A percentile compares a stretch with the other conserved stretches of the same genome.
Conservation (phyloP, 352 stramenopile species). For the Elongisporangium prolatum region DNA sequence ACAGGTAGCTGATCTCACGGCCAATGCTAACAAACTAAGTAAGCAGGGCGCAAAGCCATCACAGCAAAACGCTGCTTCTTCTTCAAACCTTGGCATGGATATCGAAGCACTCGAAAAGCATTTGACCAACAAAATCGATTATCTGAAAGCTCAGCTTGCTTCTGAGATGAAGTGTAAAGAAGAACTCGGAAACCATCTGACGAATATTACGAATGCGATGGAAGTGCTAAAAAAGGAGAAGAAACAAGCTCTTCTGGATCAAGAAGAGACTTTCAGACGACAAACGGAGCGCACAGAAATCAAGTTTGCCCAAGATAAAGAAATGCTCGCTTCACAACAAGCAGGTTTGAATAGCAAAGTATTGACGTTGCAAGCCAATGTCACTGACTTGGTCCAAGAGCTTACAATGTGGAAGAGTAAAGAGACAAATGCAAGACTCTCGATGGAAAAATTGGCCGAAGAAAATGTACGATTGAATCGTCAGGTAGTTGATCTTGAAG, state of each 20-base stretch:
- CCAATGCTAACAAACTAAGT: background rate
- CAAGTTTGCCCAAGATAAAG: constrained; percentile 50
- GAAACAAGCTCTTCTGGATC: constrained; percentile 34
- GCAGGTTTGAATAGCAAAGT: constrained; percentile 55
- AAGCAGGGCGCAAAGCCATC: background rate
- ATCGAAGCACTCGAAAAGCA: constrained; percentile 66
- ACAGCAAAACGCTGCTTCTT: constrained; percentile 6
- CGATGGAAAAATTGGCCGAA: constrained; percentile 69
- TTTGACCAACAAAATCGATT: constrained; percentile 75
- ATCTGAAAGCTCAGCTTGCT: constrained; percentile 74
- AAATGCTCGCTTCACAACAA: constrained; percentile 34
- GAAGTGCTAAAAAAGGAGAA: constrained; percentile 70
- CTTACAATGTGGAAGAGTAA: constrained; percentile 57
- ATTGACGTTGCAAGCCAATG: constrained; percentile 61
- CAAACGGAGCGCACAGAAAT: constrained; percentile 42
- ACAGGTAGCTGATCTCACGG: constrained; percentile 31
- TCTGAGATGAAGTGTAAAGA: constrained; percentile 87
- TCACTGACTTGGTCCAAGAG: constrained; percentile 74
- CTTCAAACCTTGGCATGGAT: constrained; percentile 13
- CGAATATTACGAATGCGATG: constrained; percentile 54
- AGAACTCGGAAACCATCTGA: constrained; percentile 64
- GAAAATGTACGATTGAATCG: constrained; percentile 60
- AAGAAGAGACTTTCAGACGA: constrained; percentile 55
- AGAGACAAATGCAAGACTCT: constrained; percentile 58
- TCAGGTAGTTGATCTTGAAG: constrained; percentile 64